Conservation (phyloP, 202 grass and related monocot species). For the Hordeum pubiflorum region DNA sequence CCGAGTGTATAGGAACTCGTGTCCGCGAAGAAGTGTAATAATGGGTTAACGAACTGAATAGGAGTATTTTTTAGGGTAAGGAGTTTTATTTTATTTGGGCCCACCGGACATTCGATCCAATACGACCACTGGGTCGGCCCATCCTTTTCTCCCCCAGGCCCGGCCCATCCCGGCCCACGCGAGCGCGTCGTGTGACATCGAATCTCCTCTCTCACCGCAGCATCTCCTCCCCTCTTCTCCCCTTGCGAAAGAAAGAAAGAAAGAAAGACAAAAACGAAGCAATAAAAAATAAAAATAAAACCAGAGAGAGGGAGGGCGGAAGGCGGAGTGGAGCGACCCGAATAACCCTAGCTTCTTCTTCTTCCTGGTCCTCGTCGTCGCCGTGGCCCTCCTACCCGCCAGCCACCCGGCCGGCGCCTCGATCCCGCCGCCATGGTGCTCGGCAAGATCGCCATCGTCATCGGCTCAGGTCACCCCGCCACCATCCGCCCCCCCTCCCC, state of each 20-base stretch:
- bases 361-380: background rate
- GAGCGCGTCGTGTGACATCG: background rate
- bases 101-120: no score
- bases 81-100: no score
- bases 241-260: background rate
- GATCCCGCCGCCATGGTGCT: conserved; percentile 46
- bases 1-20: no score
- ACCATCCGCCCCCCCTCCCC: background rate
- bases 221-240: background rate
- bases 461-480: conserved; percentile 47
- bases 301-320: background rate
- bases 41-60: no score
- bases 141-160: no score
- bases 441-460: conserved; percentile 70
- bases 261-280: background rate
- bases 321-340: background rate
- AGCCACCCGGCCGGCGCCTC: background rate
- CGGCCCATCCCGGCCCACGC: background rate
- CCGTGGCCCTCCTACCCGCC: background rate
- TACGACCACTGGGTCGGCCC: no score
- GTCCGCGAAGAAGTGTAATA: no score
- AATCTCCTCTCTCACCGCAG: background rate
- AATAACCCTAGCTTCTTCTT: background rate
- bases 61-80: no score
- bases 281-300: background rate